phyloP scores from a whole-genome alignment of 2,329 filamentous ascomycete genomes.

The Akanthomyces muscarius region DNA sequence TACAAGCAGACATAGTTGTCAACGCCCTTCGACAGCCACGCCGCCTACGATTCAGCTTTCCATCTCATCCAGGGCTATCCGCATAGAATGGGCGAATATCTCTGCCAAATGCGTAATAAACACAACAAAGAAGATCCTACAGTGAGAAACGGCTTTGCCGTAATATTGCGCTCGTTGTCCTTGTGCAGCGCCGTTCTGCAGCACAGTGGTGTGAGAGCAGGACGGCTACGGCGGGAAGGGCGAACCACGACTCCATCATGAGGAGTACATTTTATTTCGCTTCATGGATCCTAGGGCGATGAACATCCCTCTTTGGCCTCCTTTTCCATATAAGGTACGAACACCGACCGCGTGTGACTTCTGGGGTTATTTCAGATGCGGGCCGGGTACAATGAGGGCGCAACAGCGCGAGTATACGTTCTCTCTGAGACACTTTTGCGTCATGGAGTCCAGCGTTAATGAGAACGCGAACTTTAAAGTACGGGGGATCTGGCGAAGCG shows the following conservation, averaged over 20 bases:
- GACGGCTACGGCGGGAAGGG: neutral
- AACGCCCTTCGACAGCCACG: too few species aligned
- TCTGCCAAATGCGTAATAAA: too few species aligned
- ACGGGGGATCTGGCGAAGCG: neutral
- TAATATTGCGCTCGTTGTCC: too few species aligned
- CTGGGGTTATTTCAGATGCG: neutral
- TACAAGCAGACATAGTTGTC: too few species aligned
- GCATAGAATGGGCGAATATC: too few species aligned
- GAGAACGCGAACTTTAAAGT: neutral
- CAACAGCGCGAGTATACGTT: neutral
- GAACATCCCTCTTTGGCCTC: neutral
- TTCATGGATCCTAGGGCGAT: neutral
- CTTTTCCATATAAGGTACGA: neutral
- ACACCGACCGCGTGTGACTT: neutral
- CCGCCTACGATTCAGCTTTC: too few species aligned
- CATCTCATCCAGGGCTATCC: too few species aligned
- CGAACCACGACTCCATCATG: neutral
- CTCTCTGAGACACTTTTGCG: neutral
- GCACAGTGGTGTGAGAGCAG: too few species aligned
- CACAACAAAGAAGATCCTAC: too few species aligned
- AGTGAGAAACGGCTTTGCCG: too few species aligned
- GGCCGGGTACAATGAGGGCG: neutral
- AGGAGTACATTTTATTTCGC: neutral
- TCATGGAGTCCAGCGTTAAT: neutral
- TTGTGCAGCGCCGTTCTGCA: too few species aligned